Evolutionary conservation across 441 rosid genomes (phyloP), one percentile per base, ranked within the genome.

Genomic region (Viola pubescens): DNA sequence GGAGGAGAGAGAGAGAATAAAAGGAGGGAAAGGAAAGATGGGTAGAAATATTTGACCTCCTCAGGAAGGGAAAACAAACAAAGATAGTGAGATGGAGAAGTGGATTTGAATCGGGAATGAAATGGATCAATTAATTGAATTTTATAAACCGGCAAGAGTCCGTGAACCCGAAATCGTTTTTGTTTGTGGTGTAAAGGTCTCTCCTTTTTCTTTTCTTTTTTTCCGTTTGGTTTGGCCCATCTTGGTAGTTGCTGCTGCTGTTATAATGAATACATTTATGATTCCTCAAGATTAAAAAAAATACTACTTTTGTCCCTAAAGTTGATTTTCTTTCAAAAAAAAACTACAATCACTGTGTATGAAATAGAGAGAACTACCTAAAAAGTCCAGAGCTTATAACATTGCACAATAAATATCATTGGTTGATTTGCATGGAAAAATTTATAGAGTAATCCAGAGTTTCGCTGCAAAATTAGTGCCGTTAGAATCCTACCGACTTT

Each of bases 101-200:
- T 52, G 66, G 63, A 70, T 75, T 76, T 58, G 79, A 79, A 81
- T 72, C 79, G 64, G 77, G 73, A 75, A 60, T 59, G 64, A 74
- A 56, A 62, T 55, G 54, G 67, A 48, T 54, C 62, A 54, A 46
- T 81, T 64, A 81, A 80, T 56, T 62, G 71, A 72, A 84, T 78
- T 84, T 84, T 52, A 84, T 85, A 79, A 79, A 48, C 39, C 48
- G 1, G 37, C 38, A 60, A 3, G 77, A 76, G 65, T 84, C 90
- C 85, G 87, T 62, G 58, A 39, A 26, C 39, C 8, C 10, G 34
- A 26, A 26, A 26, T 26, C 34, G 34, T 26, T 26, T 26, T 1
- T 26, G 34, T 26, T 26, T 26, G 34, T 26, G 34, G 46, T 43
- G 49, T 1, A 46, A 46, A 46, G n/a, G 49, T 10, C 9, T 46